phyloP scores from a whole-genome alignment of 2,329 filamentous ascomycete genomes.

The Aspergillus sp. region DNA sequence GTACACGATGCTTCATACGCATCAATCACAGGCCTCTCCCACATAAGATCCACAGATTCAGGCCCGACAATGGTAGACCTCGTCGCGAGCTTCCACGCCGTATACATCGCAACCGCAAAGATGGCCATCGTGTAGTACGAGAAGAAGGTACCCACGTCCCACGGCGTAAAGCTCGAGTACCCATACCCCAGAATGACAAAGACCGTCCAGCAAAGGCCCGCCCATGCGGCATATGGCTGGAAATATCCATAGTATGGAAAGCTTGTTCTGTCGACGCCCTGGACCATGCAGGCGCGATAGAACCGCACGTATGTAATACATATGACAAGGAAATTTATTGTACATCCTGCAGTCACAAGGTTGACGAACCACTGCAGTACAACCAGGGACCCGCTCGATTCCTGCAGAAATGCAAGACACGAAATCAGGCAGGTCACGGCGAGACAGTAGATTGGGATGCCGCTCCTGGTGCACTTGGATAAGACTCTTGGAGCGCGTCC shows the following conservation, averaged over 20 bases:
- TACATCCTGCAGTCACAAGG: background rate
- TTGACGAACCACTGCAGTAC: background rate
- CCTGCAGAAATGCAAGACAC: background rate
- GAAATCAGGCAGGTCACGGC: background rate
- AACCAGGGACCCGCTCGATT: background rate
- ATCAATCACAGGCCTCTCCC: constrained; percentile 11
- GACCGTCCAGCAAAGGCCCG: background rate
- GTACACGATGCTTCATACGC: constrained; percentile 8
- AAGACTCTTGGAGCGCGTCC: constrained; percentile 56
- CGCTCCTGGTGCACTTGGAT: constrained; percentile 58
- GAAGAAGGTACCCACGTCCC: constrained; percentile 34
- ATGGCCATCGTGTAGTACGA: constrained; percentile 58
- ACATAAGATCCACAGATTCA: constrained; percentile 56
- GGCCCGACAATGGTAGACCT: constrained; percentile 55
- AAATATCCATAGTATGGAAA: background rate
- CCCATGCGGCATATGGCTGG: background rate
- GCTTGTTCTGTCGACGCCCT: background rate
- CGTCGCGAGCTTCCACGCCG: constrained; percentile 65
- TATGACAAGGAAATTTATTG: background rate
- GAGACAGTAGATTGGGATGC: constrained; percentile 59
- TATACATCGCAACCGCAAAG: constrained; percentile 53
- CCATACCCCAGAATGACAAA: background rate
- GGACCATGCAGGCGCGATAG: background rate
- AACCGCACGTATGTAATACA: background rate
- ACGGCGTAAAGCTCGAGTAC: background rate